Conservation (phyloP, 1,284 basidiomycete species). For the Mycena sp. region DNA sequence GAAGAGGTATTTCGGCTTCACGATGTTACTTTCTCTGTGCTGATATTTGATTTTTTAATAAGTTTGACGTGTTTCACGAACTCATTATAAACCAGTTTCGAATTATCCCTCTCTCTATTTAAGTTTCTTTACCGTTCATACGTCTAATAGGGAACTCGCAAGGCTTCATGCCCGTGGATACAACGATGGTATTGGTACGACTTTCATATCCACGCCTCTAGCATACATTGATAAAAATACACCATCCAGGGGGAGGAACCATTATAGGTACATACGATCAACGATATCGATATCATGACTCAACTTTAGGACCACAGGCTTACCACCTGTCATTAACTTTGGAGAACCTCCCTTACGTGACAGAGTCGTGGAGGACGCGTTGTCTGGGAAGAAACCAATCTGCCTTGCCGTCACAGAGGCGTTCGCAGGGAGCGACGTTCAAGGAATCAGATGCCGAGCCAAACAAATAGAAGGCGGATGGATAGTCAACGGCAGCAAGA, state of each 20-base stretch:
- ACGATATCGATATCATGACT: not conserved
- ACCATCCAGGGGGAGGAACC: slow-evolving; percentile 74
- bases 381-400: slow-evolving; percentile 83
- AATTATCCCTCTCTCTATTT: too few relatives aligned
- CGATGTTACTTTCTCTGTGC: not conserved
- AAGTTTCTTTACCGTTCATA: too few relatives aligned
- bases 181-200: slow-evolving; percentile 54
- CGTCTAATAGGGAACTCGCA: slow-evolving; percentile 83
- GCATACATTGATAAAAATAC: not conserved
- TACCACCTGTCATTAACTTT: slow-evolving; percentile 88
- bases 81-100: slow-evolving; percentile 91
- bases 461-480: slow-evolving; percentile 87
- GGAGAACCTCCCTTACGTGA: slow-evolving; percentile 81
- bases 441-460: slow-evolving; percentile 85
- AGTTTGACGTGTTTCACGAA: slow-evolving; percentile 88
- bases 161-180: slow-evolving; percentile 67
- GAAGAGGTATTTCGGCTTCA: slow-evolving; percentile 61
- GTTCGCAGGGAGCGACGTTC: slow-evolving; percentile 92
- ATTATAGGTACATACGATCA: slow-evolving; percentile 64
- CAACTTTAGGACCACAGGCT: slow-evolving; percentile 29
- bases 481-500: slow-evolving; percentile 86
- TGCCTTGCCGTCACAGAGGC: slow-evolving; percentile 90
- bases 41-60: not conserved
- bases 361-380: slow-evolving; percentile 82
- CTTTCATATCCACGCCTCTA: not conserved